phyloP scores from a whole-genome alignment of 495 filamentous ascomycete species.

The Penicillium goetzii region DNA sequence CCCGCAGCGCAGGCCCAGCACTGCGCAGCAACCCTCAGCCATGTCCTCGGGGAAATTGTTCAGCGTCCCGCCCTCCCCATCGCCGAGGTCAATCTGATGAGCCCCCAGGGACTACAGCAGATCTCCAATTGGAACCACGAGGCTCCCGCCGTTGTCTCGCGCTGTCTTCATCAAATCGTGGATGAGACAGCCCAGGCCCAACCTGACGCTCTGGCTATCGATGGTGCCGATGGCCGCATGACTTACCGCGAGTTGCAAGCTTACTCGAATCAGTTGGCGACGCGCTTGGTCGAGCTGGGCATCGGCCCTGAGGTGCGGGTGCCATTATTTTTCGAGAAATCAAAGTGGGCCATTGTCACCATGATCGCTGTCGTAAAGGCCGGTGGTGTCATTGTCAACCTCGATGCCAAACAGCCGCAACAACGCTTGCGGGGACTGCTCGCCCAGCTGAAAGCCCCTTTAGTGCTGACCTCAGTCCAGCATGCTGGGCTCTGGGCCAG shows the following conservation, averaged over 20 bases:
- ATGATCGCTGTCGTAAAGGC: slow-evolving; percentile 40
- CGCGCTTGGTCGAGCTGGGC: not conserved
- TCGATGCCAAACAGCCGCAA: slow-evolving; percentile 31
- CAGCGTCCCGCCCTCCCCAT: not conserved
- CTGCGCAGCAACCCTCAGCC: slow-evolving; percentile 6
- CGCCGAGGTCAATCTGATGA: not conserved
- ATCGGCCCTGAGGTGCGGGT: slow-evolving; percentile 7
- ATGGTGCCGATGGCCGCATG: slow-evolving; percentile 1
- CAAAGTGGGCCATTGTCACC: slow-evolving; percentile 42
- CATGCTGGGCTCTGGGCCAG: slow-evolving; percentile 6
- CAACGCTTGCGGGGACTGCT: slow-evolving; percentile 22
- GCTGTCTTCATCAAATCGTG: not conserved
- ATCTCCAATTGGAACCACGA: not conserved
- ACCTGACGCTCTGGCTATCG: not conserved
- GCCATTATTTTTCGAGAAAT: slow-evolving; percentile 12
- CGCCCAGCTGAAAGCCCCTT: slow-evolving; percentile 6
- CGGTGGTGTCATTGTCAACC: slow-evolving; percentile 33
- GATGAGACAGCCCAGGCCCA: not conserved
- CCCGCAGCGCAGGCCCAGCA: slow-evolving; percentile 4
- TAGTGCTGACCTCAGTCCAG: slow-evolving; percentile 14
- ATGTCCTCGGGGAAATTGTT: not conserved
- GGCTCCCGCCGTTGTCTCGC: not conserved
- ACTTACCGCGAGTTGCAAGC: not conserved
- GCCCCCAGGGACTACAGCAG: not conserved
- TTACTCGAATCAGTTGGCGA: not conserved